A percentile compares a stretch with the other conserved stretches of the same genome.
These are phyloP conservation scores for Populus hybrid DNA, from an alignment of 441 rosid species.

Conservation along the genomic window DNA sequence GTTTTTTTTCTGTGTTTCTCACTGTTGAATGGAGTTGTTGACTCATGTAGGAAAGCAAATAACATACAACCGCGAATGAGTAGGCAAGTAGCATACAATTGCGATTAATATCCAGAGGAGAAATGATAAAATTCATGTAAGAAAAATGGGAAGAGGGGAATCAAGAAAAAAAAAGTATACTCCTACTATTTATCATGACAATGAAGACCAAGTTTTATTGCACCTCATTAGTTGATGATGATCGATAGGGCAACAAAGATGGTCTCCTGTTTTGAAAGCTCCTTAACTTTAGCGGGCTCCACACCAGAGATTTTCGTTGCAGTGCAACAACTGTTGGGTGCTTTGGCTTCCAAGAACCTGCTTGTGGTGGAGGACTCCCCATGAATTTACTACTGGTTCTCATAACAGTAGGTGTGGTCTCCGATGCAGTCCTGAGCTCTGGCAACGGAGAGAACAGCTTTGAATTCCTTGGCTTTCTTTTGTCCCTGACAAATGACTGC, in stretches of 20 bases:
- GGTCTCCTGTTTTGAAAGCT: constrained; percentile 37
- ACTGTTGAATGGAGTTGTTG: not conserved
- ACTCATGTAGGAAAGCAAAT: not conserved
- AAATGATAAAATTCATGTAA: not conserved
- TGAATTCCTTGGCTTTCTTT: constrained; percentile 68
- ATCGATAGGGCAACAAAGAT: constrained; percentile 34
- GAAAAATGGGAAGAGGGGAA: not conserved
- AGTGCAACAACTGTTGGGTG: constrained; percentile 85
- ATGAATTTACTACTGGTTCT: constrained; percentile 72
- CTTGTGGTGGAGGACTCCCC: constrained; percentile 70
- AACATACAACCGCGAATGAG: not conserved
- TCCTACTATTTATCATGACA: not conserved
- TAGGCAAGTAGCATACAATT: constrained; percentile 15
- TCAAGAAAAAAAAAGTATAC: not conserved
- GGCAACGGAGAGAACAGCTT: constrained; percentile 72
- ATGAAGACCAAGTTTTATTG: constrained; percentile 1
- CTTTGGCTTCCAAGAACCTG: constrained; percentile 76
- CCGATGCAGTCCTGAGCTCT: constrained; percentile 29
- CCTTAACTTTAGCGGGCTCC: constrained; percentile 87
- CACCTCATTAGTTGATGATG: constrained; percentile 17
- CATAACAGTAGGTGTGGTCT: constrained; percentile 40
- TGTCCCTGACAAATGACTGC: constrained; percentile 36
- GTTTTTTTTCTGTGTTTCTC: not conserved
- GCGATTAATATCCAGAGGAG: not conserved
- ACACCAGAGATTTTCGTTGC: constrained; percentile 73